phyloP scores from a whole-genome alignment of 306 rosid genomes.

The Rosa chinensis region DNA sequence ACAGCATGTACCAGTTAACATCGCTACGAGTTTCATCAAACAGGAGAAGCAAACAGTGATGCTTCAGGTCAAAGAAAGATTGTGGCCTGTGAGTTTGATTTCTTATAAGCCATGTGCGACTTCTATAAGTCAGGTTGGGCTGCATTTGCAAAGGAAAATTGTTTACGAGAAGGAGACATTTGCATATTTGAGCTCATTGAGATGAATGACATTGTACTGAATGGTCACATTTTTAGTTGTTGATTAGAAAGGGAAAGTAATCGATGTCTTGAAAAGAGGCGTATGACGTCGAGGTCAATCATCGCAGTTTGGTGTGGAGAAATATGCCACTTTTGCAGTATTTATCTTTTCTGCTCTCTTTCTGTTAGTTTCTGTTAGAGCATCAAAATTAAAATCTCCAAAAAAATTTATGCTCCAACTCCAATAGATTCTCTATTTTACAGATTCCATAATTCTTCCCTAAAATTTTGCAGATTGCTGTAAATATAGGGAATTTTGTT shows the following conservation, averaged over 20 bases:
- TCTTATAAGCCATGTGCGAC: neutral
- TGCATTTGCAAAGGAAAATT: neutral
- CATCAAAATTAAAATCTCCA: no score
- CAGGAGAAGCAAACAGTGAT: neutral
- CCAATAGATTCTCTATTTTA: no score
- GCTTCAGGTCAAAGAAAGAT: slow-evolving; percentile 9
- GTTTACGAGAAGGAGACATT: neutral
- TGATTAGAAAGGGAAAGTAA: neutral
- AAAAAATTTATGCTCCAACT: no score
- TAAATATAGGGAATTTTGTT: no score
- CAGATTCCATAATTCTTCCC: no score
- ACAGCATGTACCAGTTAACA: neutral
- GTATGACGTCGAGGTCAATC: no score
- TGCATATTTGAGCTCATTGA: neutral
- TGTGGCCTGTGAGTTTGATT: neutral
- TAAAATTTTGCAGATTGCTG: no score
- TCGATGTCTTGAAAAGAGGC: neutral
- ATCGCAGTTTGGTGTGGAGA: no score
- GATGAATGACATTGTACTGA: neutral
- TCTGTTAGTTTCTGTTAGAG: no score
- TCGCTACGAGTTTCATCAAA: neutral
- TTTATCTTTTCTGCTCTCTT: no score
- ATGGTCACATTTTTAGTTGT: neutral
- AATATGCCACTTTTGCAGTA: no score
- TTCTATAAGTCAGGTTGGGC: neutral